Base-by-base conservation (phyloP, 345 rosid species). In the Populus davidiana region DNA sequence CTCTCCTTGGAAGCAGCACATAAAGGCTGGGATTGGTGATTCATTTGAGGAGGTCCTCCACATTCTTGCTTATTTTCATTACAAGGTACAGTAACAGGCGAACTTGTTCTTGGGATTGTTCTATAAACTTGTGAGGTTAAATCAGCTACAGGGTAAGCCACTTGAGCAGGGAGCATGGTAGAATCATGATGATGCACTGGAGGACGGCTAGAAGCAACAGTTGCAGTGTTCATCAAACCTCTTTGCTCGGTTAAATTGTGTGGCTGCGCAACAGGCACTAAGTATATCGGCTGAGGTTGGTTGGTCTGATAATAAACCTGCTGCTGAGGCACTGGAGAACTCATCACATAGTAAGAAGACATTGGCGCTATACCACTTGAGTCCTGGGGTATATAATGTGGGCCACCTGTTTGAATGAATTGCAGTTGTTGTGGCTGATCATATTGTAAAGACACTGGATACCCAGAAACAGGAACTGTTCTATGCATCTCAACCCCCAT, bases 271-370 rank as follows among this genome's bases (percentile, higher is more conserved):
- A 79, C 81, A 5, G 95, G 91, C 39, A 86, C 47, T 67, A 81
- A 52, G 54, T 89, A 91, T 52, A 85, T 14, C 18, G 89, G 90
- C 65, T 80, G 86, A 4, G 89, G 80, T 20, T 87, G 91, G 77
- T 83, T 87, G 8, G 86, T 75, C 66, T 81, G 89, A 74, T 86
- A 89, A 75, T 86, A 86, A 59, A 81, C 16, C 3, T 81, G 89
- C 80, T 78, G 86, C 52, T 77, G 90, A 1, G 73, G 78, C 47
- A 72, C 63, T 5, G 79, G 74, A 69, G 87, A 83, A 82, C 81
- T 86, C 56, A 83, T 73, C 0, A 85, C 82, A 72, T 81, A 85
- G 79, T 85, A 83, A 25, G 89, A 70, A 64, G 85, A 6, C 71
- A 79, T 72, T 6, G 93, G 86, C 74, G 83, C 56, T 27, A 80